A percentile compares a stretch with the other conserved stretches of the same genome.
These are phyloP conservation scores for Naganishia albida DNA, from an alignment of 1,284 basidiomycete genomes.

Conservation along the genomic window DNA sequence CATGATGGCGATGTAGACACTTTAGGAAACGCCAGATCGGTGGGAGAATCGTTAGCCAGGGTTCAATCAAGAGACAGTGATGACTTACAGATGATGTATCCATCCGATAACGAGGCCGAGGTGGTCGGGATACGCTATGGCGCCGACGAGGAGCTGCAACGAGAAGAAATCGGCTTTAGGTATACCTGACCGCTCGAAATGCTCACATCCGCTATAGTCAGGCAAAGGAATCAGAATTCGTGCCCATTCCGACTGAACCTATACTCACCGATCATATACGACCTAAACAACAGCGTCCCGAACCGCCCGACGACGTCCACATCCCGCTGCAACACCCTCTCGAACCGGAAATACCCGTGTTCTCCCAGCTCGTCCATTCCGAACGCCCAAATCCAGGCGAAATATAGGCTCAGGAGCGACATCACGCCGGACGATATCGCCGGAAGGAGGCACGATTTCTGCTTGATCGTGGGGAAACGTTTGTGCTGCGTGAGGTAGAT, in stretches of 20 bases:
- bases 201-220: slow-evolving; percentile 1
- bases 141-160: slow-evolving; percentile 45
- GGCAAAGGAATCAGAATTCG: not conserved
- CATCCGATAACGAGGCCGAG: slow-evolving; percentile 62
- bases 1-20: slow-evolving; percentile 59
- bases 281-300: slow-evolving; percentile 45
- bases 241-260: not conserved
- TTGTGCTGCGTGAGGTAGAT: slow-evolving; percentile 53
- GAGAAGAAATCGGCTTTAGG: not conserved
- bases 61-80: no score
- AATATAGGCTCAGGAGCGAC: slow-evolving; percentile 58
- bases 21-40: no score
- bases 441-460: slow-evolving; percentile 62
- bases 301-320: slow-evolving; percentile 37
- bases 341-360: slow-evolving; percentile 29
- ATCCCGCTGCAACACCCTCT: slow-evolving; percentile 29
- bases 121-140: slow-evolving; percentile 48
- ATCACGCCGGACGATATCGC: slow-evolving; percentile 56
- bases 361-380: slow-evolving; percentile 29
- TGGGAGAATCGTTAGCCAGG: no score
- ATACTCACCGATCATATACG: slow-evolving; percentile 49
- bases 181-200: not conserved
- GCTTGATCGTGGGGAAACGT: slow-evolving; percentile 54
- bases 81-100: slow-evolving; percentile 60
- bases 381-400: slow-evolving; percentile 46